Evolutionary conservation across 805 yeast genomes (phyloP).

Genomic region (Lipomyces yamanashiensis): DNA sequence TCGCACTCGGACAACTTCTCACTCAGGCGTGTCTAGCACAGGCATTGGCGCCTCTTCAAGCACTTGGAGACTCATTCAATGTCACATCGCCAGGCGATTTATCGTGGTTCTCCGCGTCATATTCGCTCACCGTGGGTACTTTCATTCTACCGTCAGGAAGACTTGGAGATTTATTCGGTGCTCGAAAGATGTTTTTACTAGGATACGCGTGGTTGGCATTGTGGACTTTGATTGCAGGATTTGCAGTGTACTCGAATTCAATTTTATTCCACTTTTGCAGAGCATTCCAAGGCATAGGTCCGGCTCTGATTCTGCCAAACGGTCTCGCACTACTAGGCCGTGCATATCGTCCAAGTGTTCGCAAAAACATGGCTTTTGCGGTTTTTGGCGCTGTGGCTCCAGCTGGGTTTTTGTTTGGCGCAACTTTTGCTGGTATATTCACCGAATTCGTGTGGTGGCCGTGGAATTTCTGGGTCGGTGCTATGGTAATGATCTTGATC

Average conservation of each 20-base stretch:
- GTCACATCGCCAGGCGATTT: constrained; percentile 45
- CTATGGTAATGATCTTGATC: constrained; percentile 48
- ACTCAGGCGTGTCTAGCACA: constrained; percentile 49
- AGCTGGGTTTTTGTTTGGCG: constrained; percentile 62
- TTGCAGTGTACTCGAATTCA: constrained; percentile 57
- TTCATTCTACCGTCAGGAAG: constrained; percentile 71
- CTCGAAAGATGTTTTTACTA: constrained; percentile 55
- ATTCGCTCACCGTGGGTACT: constrained; percentile 72
- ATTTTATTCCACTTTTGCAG: constrained; percentile 49
- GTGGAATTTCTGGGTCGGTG: constrained; percentile 60
- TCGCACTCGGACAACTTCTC: constrained; percentile 46
- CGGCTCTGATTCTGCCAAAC: constrained; percentile 63
- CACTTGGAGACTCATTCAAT: constrained; percentile 44
- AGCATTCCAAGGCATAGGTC: constrained; percentile 68
- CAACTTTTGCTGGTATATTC: constrained; percentile 55
- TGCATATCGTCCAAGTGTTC: constrained; percentile 52
- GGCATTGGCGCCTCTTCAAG: constrained; percentile 41
- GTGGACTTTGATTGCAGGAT: constrained; percentile 66
- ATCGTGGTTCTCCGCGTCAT: constrained; percentile 73
- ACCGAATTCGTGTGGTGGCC: constrained; percentile 60
- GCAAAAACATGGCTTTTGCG: constrained; percentile 61
- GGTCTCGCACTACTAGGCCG: constrained; percentile 59
- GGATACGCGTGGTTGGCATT: constrained; percentile 62
- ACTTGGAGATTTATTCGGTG: constrained; percentile 73
- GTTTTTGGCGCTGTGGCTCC: constrained; percentile 67